These are phyloP conservation scores for Helichrysum umbraculigerum DNA, from an alignment of 129 eudicot genomes.

Conservation along the genomic window DNA sequence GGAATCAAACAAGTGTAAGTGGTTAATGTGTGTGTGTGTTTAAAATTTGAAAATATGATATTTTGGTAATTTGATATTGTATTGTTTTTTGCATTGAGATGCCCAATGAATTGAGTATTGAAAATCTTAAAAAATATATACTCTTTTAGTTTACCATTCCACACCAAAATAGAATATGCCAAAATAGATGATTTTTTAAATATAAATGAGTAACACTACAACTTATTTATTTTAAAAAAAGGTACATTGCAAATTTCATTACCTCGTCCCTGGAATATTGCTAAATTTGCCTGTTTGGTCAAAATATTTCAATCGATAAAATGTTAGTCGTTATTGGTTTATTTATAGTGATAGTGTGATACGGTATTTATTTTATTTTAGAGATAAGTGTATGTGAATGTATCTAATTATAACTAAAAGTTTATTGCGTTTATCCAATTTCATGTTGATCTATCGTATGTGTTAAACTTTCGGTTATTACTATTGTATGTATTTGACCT, in stretches of 20 bases:
- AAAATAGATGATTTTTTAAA: conserved; percentile 3
- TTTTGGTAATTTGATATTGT: background rate
- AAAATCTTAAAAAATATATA: conserved; percentile 20
- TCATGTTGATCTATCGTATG: no score
- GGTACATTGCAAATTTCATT: no score
- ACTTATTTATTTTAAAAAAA: no score
- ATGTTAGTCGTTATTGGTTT: background rate
- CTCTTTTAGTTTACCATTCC: background rate
- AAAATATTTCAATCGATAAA: no score
- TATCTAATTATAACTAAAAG: no score
- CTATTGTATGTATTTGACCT: no score
- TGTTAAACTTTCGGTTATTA: no score
- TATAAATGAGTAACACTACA: background rate
- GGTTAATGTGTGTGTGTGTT: conserved; percentile 21
- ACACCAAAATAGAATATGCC: conserved; percentile 18
- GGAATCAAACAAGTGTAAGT: conserved; percentile 37
- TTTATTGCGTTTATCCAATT: no score
- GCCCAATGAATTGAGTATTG: conserved; percentile 49
- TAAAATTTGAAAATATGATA: conserved; percentile 55
- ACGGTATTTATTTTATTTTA: no score
- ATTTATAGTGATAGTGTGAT: no score
- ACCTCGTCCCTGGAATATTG: no score
- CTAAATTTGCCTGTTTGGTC: background rate
- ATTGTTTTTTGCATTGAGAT: conserved; percentile 32
- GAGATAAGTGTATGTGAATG: no score